phyloP scores from a whole-genome alignment of 805 yeast species.

The Wickerhamiella spandovensis region DNA sequence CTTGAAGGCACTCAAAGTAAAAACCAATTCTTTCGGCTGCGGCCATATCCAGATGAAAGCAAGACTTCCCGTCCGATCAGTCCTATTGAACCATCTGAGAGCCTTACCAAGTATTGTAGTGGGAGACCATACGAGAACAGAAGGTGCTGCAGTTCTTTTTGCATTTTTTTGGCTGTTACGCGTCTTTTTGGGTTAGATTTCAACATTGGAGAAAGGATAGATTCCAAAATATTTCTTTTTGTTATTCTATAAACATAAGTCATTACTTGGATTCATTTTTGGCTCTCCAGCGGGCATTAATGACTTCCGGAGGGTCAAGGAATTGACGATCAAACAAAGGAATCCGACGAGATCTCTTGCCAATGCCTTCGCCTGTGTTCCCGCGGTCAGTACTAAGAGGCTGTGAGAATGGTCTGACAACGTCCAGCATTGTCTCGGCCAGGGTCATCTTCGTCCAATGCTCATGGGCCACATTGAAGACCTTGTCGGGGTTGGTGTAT shows the following conservation, averaged over 20 bases:
- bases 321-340: slow-evolving; percentile 44
- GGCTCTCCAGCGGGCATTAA: slow-evolving; percentile 46
- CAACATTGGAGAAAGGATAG: too few species aligned
- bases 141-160: neutral
- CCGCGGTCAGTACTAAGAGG: slow-evolving; percentile 3
- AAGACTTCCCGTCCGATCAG: neutral
- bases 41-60: neutral
- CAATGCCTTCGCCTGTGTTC: slow-evolving; percentile 70
- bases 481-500: slow-evolving; percentile 13
- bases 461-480: slow-evolving; percentile 39
- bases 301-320: slow-evolving; percentile 51
- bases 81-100: neutral
- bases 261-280: neutral
- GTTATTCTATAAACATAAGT: too few species aligned
- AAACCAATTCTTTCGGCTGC: neutral
- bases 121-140: neutral
- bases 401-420: slow-evolving; percentile 15
- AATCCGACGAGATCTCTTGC: slow-evolving; percentile 44
- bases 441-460: slow-evolving; percentile 44
- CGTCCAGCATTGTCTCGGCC: slow-evolving; percentile 34
- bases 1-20: too few species aligned
- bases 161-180: too few species aligned
- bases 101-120: neutral
- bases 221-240: too few species aligned
- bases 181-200: too few species aligned